Evolutionary conservation across 2,329 filamentous ascomycete species (phyloP).

Genomic region (Volutella citrinella): DNA sequence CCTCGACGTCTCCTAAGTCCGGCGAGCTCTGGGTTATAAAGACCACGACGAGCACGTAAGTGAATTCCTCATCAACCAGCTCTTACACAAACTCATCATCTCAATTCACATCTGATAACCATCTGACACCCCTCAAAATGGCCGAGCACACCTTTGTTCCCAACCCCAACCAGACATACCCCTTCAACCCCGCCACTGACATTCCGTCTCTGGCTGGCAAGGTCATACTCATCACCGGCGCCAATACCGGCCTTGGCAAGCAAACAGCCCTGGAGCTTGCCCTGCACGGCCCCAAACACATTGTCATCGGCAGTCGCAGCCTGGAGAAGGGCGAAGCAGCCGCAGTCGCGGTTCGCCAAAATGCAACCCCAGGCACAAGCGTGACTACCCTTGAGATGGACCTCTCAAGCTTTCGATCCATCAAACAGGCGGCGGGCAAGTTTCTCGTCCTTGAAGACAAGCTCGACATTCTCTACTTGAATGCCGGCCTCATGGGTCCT

Average conservation of each 20-base stretch:
- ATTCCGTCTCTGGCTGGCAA: constrained; percentile 6
- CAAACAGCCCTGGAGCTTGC: constrained; percentile 5
- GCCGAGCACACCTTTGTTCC: not conserved
- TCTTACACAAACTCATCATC: too few species aligned
- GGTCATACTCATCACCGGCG: constrained; percentile 8
- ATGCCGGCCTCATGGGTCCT: constrained; percentile 4
- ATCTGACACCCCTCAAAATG: too few species aligned
- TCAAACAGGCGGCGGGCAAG: constrained; percentile 1
- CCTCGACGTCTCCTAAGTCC: too few species aligned
- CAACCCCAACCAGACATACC: too few species aligned
- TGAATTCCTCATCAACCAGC: too few species aligned
- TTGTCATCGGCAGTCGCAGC: constrained; percentile 6
- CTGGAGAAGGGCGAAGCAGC: constrained; percentile 3
- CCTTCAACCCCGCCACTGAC: constrained; percentile 5
- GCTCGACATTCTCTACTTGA: too few species aligned
- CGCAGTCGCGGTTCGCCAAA: constrained; percentile 1
- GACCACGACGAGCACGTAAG: too few species aligned
- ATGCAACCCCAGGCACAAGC: not conserved
- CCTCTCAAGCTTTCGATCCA: constrained; percentile 7
- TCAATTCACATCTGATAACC: too few species aligned
- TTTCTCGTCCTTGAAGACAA: too few species aligned
- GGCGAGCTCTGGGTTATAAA: too few species aligned
- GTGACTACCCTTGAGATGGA: constrained; percentile 5
- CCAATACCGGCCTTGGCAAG: constrained; percentile 8
- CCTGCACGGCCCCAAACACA: constrained; percentile 4